Evolutionary conservation across 2,329 filamentous ascomycete species (phyloP).

Genomic region (Colletotrichum higginsianum): DNA sequence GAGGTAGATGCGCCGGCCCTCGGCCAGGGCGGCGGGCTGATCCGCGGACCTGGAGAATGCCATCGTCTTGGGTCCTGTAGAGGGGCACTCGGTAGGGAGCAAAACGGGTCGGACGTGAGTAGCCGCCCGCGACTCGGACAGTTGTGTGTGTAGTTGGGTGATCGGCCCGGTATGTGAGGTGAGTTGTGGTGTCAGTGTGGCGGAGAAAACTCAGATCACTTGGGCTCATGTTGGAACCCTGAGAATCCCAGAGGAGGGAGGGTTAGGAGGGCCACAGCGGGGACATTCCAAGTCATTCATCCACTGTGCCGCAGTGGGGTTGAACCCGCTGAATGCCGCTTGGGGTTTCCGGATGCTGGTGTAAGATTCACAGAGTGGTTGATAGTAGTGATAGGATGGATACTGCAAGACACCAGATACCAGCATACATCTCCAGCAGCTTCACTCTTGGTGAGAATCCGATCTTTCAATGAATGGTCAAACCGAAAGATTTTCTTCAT

Average conservation of each 20-base stretch:
- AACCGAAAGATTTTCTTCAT: no score
- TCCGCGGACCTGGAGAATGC: background rate
- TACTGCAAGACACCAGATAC: background rate
- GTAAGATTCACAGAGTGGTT: background rate
- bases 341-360: background rate
- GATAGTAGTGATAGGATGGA: no score
- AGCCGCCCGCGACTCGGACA: background rate
- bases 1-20: constrained; percentile 69
- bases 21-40: constrained; percentile 36
- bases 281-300: background rate
- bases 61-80: background rate
- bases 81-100: no score
- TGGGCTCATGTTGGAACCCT: background rate
- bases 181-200: background rate
- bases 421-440: no score
- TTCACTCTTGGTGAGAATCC: no score
- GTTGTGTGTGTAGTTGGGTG: background rate
- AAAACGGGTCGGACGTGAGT: background rate
- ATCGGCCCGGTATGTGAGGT: no score
- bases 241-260: background rate
- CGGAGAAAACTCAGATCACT: background rate
- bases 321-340: background rate
- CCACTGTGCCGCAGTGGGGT: background rate
- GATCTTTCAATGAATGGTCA: no score
- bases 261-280: background rate